Conservation (phyloP, 106 monocot genomes). For the Platanthera zijinensis region DNA sequence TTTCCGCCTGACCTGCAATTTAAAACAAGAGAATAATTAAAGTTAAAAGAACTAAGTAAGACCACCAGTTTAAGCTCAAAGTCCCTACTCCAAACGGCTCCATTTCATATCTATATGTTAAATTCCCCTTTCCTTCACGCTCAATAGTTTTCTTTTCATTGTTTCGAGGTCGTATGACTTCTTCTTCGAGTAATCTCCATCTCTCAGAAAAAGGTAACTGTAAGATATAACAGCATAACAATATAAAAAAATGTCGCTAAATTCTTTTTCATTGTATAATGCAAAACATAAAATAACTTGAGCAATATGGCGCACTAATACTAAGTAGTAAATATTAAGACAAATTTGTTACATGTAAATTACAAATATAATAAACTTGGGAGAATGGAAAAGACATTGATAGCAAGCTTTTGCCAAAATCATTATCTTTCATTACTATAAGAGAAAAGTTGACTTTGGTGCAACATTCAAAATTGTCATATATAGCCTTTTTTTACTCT, state of each 20-base stretch:
- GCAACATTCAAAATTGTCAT: too few relatives aligned
- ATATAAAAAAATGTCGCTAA: neutral
- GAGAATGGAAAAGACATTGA: neutral
- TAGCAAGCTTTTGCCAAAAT: neutral
- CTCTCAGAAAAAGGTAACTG: slow-evolving; percentile 96
- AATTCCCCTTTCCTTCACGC: slow-evolving; percentile 35
- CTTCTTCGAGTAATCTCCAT: slow-evolving; percentile 93
- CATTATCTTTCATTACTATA: too few relatives aligned
- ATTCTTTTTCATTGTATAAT: too few relatives aligned
- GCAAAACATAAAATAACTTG: neutral
- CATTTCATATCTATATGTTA: slow-evolving; percentile 90
- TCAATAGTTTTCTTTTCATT: slow-evolving; percentile 58
- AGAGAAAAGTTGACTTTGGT: too few relatives aligned
- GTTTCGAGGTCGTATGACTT: slow-evolving; percentile 78
- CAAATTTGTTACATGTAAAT: neutral
- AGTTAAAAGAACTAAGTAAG: neutral
- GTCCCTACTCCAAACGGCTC: slow-evolving; percentile 77
- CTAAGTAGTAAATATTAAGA: neutral
- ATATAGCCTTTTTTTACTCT: too few relatives aligned
- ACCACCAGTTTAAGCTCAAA: neutral
- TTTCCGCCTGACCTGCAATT: slow-evolving; percentile 81
- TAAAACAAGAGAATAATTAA: slow-evolving; percentile 3
- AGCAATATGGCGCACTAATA: neutral
- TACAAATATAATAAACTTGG: neutral
- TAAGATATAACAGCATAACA: slow-evolving; percentile 3